These are phyloP conservation scores for Trichoderma semiorbis DNA, from an alignment of 2,329 filamentous ascomycete genomes.

Conservation along the genomic window DNA sequence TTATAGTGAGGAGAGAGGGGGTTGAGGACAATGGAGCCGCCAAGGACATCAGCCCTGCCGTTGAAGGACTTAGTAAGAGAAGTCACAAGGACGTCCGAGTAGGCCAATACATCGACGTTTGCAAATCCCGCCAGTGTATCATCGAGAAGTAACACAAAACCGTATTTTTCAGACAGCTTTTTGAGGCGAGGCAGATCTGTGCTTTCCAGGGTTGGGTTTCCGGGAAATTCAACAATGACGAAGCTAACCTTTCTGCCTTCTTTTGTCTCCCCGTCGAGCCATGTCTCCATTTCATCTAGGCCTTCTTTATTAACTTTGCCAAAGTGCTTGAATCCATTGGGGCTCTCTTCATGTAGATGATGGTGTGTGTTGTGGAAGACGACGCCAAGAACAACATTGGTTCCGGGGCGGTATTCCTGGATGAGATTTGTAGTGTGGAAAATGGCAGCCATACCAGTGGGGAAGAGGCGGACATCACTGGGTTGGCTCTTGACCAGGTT, in stretches of 20 bases:
- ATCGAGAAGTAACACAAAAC: slow-evolving; percentile 45
- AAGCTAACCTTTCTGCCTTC: slow-evolving; percentile 41
- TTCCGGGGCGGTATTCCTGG: slow-evolving; percentile 31
- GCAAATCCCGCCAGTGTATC: slow-evolving; percentile 47
- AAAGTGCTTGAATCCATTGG: slow-evolving; percentile 46
- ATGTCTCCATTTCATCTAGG: slow-evolving; percentile 43
- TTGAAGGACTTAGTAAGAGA: slow-evolving; percentile 58
- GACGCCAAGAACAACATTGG: slow-evolving; percentile 46
- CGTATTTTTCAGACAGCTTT: slow-evolving; percentile 39
- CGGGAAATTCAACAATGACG: slow-evolving; percentile 45
- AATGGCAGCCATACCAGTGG: slow-evolving; percentile 53
- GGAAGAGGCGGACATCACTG: slow-evolving; percentile 50
- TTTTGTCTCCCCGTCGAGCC: slow-evolving; percentile 40
- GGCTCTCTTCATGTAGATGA: slow-evolving; percentile 43
- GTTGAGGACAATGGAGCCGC: slow-evolving; percentile 48
- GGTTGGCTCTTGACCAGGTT: slow-evolving; percentile 25
- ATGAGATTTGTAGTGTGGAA: slow-evolving; percentile 41
- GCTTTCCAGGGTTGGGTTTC: slow-evolving; percentile 36
- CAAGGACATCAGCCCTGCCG: slow-evolving; percentile 54
- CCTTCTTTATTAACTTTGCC: slow-evolving; percentile 41
- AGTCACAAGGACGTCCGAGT: slow-evolving; percentile 49
- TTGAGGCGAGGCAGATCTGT: slow-evolving; percentile 35
- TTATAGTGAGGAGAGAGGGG: slow-evolving; percentile 42
- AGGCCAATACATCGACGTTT: slow-evolving; percentile 48
- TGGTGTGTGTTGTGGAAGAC: slow-evolving; percentile 50